Conservation (phyloP, 73 alveolate genomes). For the Blepharisma japonicum region DNA sequence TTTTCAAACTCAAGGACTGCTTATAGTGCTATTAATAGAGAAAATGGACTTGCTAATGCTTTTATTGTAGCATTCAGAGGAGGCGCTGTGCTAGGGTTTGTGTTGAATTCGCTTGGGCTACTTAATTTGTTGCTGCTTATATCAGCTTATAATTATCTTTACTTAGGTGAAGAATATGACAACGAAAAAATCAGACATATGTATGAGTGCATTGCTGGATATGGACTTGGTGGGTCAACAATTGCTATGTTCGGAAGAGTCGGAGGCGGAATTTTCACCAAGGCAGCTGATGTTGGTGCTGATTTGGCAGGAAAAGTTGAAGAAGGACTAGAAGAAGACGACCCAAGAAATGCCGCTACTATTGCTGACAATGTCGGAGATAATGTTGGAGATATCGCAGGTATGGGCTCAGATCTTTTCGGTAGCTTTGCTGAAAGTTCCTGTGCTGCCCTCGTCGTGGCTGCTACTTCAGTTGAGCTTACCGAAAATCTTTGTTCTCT, state of each 20-base stretch:
- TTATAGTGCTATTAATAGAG: constrained; percentile 42
- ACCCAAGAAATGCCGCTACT: constrained; percentile 84
- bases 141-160: constrained; percentile 54
- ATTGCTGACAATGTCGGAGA: constrained; percentile 91
- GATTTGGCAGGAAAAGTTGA: constrained; percentile 94
- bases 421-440: constrained; percentile 95
- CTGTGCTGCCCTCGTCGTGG: constrained; percentile 90
- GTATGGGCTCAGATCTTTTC: constrained; percentile 93
- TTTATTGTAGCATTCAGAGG: constrained; percentile 81
- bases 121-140: constrained; percentile 49
- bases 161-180: constrained; percentile 46
- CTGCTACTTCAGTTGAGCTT: constrained; percentile 62
- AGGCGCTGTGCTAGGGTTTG: constrained; percentile 78
- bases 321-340: constrained; percentile 79
- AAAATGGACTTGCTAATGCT: constrained; percentile 66
- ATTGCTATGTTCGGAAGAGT: constrained; percentile 95
- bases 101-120: constrained; percentile 65
- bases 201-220: constrained; percentile 85
- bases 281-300: constrained; percentile 97
- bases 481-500: constrained; percentile 43
- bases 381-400: constrained; percentile 88
- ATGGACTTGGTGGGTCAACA: constrained; percentile 93
- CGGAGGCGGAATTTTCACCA: constrained; percentile 98
- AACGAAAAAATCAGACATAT: constrained; percentile 40
- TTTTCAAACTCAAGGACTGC: constrained; percentile 72